Evolutionary conservation across 495 filamentous ascomycete species (phyloP), one percentile per base, ranked within the genome.

Genomic region (Patellaria atrata): DNA sequence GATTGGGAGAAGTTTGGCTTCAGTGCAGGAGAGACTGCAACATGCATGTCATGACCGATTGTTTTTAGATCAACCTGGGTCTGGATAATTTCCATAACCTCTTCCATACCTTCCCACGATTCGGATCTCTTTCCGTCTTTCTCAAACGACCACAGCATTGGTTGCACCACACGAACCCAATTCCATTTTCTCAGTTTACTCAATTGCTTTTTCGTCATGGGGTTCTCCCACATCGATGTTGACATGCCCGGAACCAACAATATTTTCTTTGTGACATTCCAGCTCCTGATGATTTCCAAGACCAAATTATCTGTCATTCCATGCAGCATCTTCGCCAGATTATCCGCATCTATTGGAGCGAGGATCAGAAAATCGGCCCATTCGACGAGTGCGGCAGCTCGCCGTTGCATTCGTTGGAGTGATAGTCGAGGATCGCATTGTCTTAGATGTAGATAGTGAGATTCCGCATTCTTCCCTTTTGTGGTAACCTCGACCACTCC

Each of bases 321-420:
- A 21, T 75, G 69, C 51, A 89, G 62, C 82, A 92, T 87, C 51
- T 75, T 80, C 11, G 78, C 79, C 35, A 92, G 56, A 26, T 71
- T 71, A 53, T 82, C 78, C 22, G 81, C 79, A 47, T 84, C 77
- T 33, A 92, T 75, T n/a, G 82, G 81, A 11, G 79, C 80, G 9
- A 89, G 66, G 15, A 89, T 65, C 12, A 89, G 63, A 51, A 92
- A 59, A 55, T 89, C 79, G n/a, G 82, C 81, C 83, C 83, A 92
- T 45, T 80, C 73, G 41, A 77, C 77, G 19, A 84, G 66, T 44
- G 82, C 76, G 6, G 68, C 74, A 14, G 77, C 18, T 53, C 31
- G 14, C 33, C 37, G 3, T 10, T n/a, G 10, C 16, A 5, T 13
- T 19, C 40, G 2, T 13, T 25, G 17, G 22, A 20, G 27, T 39